Percentiles rank a stretch among this genome's conserved stretches.
Conservation (phyloP, 2,329 filamentous ascomycete species). For the Reticulascus tulasneorum region DNA sequence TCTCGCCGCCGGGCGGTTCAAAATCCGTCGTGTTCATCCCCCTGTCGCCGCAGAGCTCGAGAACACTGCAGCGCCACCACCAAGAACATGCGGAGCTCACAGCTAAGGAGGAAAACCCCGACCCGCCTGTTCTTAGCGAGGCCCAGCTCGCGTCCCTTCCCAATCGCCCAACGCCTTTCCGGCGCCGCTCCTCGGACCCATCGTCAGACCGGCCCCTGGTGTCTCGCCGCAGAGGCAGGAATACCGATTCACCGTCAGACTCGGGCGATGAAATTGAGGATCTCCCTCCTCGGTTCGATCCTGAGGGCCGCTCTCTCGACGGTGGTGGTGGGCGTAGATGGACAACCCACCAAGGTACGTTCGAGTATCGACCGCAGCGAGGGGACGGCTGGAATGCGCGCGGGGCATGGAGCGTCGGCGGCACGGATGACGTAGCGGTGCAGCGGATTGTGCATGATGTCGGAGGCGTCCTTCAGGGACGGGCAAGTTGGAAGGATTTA, state of each 20-base stretch:
- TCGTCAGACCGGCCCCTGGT: conserved; percentile 25
- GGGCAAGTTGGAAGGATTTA: conserved; percentile 25
- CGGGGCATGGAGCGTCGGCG: conserved; percentile 41
- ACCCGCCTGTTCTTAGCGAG: conserved; percentile 10
- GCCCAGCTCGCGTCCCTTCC: conserved; percentile 11
- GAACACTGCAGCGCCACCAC: conserved; percentile 40
- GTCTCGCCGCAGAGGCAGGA: conserved; percentile 17
- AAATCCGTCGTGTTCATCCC: conserved; percentile 46
- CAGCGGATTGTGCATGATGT: conserved; percentile 34
- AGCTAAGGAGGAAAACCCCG: conserved; percentile 4
- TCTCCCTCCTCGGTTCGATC: conserved; percentile 45
- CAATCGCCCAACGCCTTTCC: conserved; percentile 15
- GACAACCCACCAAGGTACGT: conserved; percentile 37
- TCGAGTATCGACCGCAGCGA: conserved; percentile 31
- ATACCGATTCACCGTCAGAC: conserved; percentile 16
- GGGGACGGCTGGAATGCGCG: conserved; percentile 30
- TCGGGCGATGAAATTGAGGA: conserved; percentile 37
- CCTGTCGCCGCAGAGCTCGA: conserved; percentile 45
- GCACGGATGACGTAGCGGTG: conserved; percentile 37
- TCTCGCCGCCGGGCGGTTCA: conserved; percentile 15
- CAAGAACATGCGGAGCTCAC: conserved; percentile 19
- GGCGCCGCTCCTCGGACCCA: conserved; percentile 29
- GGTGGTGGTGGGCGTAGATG: conserved; percentile 17
- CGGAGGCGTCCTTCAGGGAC: conserved; percentile 27
- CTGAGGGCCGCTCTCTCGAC: conserved; percentile 36